Evolutionary conservation across 1,284 basidiomycete species (phyloP).

Genomic region (Paramarasmius palmivorus): DNA sequence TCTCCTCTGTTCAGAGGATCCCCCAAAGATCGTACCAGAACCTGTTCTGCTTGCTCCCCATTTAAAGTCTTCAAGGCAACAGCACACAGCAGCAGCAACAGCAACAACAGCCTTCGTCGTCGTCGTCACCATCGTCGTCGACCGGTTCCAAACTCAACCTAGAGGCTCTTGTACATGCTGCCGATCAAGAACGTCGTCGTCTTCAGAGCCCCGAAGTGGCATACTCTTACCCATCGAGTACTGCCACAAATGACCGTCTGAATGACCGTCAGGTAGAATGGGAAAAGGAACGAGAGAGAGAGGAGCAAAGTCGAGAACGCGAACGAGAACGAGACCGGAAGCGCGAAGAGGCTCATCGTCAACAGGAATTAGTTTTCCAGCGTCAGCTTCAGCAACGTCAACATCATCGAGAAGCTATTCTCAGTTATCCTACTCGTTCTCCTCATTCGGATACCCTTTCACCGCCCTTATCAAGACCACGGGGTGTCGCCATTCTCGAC

Average conservation of each 20-base stretch:
- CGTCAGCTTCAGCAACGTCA: conserved; percentile 2
- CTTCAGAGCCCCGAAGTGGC: conserved; percentile 21
- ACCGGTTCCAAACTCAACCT: conserved; percentile 35
- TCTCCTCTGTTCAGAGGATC: conserved; percentile 59
- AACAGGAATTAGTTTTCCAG: background rate
- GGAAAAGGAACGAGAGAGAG: background rate
- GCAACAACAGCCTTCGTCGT: conserved; percentile 17
- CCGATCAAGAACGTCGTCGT: conserved; percentile 50
- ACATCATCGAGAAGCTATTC: conserved; percentile 2
- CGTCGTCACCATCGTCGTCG: conserved; percentile 14
- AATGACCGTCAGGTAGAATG: conserved; percentile 1
- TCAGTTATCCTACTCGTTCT: background rate
- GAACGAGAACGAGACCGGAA: conserved; percentile 1
- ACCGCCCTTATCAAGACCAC: background rate
- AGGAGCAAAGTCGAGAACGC: background rate
- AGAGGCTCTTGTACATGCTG: conserved; percentile 57
- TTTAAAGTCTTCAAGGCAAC: conserved; percentile 27
- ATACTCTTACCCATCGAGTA: conserved; percentile 7
- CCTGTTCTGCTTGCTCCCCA: conserved; percentile 39
- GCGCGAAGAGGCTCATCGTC: background rate
- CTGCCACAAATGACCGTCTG: too few species aligned
- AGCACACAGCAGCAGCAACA: conserved; percentile 16
- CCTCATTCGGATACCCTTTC: background rate
- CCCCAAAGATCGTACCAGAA: conserved; percentile 26
- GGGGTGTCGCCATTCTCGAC: conserved; percentile 1